phyloP scores from a whole-genome alignment of 1,284 basidiomycete genomes.

The Xerocomus alliaceus region DNA sequence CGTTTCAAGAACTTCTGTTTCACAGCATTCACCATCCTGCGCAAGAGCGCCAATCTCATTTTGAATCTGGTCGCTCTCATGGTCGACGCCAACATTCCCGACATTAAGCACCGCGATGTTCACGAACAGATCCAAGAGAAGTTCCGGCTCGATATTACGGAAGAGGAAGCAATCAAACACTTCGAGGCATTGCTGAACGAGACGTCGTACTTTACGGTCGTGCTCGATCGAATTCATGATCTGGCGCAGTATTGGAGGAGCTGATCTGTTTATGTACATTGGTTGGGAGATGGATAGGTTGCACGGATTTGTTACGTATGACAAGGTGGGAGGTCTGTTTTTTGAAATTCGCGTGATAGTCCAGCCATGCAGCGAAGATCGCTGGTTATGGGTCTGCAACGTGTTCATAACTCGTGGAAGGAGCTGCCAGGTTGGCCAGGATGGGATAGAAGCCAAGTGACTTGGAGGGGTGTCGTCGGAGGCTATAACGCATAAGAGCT shows the following conservation, averaged over 20 bases:
- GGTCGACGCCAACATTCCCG: slow-evolving; percentile 98
- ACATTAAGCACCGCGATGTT: slow-evolving; percentile 92
- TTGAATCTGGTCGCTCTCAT: slow-evolving; percentile 96
- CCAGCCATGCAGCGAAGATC: no score
- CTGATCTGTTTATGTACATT: slow-evolving; percentile 35
- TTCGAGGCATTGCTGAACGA: slow-evolving; percentile 95
- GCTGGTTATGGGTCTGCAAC: neutral
- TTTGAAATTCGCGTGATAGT: neutral
- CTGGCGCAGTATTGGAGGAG: slow-evolving; percentile 85
- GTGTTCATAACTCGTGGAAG: neutral
- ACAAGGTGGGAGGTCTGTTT: neutral
- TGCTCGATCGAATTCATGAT: slow-evolving; percentile 92
- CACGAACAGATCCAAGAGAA: slow-evolving; percentile 93
- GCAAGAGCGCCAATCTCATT: slow-evolving; percentile 98
- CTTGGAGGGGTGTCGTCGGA: no score
- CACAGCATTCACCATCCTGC: slow-evolving; percentile 93
- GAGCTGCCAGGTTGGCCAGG: slow-evolving; percentile 1
- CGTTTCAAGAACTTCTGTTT: slow-evolving; percentile 97
- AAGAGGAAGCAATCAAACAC: slow-evolving; percentile 97
- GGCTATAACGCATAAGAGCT: no score
- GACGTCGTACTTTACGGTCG: slow-evolving; percentile 91
- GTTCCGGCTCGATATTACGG: slow-evolving; percentile 91
- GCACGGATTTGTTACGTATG: slow-evolving; percentile 12
- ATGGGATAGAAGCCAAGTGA: neutral
- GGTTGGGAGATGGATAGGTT: slow-evolving; percentile 5